A percentile compares a stretch with the other conserved stretches of the same genome.
Evolutionary conservation across 2,329 filamentous ascomycete species (phyloP).

Genomic region (Sclerotinia spermophila): DNA sequence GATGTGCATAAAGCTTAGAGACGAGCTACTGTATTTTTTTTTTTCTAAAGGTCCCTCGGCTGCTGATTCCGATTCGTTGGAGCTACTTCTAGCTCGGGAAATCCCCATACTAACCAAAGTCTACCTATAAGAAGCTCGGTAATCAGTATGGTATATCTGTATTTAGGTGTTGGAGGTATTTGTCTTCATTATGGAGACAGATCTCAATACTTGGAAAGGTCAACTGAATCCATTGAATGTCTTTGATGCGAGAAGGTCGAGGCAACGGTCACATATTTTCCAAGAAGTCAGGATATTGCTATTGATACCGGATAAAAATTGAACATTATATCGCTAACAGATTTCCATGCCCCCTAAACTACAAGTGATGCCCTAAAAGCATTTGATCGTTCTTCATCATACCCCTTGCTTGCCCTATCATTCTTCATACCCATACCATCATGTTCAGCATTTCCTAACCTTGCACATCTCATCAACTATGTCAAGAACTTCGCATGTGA

Average conservation of each 20-base stretch:
- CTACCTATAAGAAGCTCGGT: not conserved
- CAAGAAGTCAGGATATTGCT: not conserved
- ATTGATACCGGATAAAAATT: not conserved
- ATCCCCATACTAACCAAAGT: not conserved
- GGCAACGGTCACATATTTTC: not conserved
- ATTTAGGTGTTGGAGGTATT: not conserved
- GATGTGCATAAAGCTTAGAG: conserved; percentile 2
- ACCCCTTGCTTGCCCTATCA: not conserved
- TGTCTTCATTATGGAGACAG: not conserved
- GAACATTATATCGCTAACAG: conserved; percentile 13
- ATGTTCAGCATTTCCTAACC: not conserved
- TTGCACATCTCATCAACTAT: not conserved
- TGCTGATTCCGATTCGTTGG: conserved; percentile 14
- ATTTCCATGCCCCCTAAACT: conserved; percentile 17
- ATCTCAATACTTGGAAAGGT: not conserved
- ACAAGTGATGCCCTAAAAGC: conserved; percentile 5
- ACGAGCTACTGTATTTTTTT: conserved; percentile 5
- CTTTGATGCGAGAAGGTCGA: not conserved
- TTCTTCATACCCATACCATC: conserved; percentile 2
- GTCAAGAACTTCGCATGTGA: not conserved
- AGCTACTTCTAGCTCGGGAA: not conserved
- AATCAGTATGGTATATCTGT: not conserved
- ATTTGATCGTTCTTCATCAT: conserved; percentile 1
- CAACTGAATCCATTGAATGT: not conserved
- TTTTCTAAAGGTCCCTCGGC: conserved; percentile 7